Conservation (phyloP, 2,329 filamentous ascomycete species). For the Shiraia sp. region DNA sequence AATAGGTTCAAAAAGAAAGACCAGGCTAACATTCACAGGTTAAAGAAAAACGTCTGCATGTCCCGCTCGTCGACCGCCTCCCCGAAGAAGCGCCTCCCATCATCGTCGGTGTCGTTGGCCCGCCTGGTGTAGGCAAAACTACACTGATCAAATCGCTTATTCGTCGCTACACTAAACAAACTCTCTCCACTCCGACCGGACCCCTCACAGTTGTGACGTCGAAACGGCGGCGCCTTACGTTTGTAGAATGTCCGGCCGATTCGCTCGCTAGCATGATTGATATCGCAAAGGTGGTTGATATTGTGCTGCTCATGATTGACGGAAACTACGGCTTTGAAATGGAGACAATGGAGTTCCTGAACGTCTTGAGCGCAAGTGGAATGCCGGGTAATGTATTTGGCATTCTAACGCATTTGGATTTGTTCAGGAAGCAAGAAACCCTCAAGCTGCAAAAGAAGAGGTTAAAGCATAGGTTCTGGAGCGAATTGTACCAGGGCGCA, state of each 20-base stretch:
- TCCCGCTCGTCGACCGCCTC: constrained; percentile 91
- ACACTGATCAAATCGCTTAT: constrained; percentile 94
- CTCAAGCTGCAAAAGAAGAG: constrained; percentile 94
- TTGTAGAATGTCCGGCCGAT: constrained; percentile 93
- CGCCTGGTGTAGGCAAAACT: constrained; percentile 91
- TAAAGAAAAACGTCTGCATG: constrained; percentile 94
- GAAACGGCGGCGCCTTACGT: constrained; percentile 91
- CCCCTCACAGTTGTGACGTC: constrained; percentile 96
- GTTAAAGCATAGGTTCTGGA: constrained; percentile 95
- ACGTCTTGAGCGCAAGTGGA: constrained; percentile 87
- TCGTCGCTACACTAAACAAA: constrained; percentile 93
- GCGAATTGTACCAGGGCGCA: constrained; percentile 92
- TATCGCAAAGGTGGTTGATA: constrained; percentile 94
- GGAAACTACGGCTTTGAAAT: constrained; percentile 99
- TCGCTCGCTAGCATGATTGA: constrained; percentile 97
- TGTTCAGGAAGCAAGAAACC: constrained; percentile 92
- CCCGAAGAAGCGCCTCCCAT: constrained; percentile 94
- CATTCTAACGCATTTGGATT: constrained; percentile 91
- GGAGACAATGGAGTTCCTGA: constrained; percentile 99
- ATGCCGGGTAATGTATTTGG: constrained; percentile 99
- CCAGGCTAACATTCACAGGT: constrained; percentile 57
- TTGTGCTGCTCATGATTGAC: constrained; percentile 96
- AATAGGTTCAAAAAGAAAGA: neutral
- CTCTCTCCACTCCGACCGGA: constrained; percentile 83
- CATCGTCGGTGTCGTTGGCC: constrained; percentile 91